Conservation (phyloP, 1,284 basidiomycete genomes). For the Puccinia sorghi region DNA sequence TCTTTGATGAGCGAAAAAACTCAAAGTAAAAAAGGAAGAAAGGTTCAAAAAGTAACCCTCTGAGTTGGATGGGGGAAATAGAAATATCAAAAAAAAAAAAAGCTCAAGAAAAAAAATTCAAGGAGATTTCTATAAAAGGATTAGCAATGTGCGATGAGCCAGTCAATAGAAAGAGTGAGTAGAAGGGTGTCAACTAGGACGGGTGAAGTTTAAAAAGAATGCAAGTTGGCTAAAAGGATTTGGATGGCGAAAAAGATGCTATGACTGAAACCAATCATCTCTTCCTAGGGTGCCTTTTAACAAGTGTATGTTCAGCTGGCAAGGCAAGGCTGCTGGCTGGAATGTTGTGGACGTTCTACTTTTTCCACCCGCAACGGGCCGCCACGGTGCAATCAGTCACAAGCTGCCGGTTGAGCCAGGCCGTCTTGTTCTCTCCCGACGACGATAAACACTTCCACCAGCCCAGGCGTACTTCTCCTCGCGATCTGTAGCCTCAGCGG, state of each 20-base stretch:
- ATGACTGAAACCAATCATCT: not conserved
- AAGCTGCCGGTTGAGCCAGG: not conserved
- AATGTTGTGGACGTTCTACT: not conserved
- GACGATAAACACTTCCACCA: not conserved
- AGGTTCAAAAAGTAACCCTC: conserved; percentile 2
- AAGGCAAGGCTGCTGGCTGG: not conserved
- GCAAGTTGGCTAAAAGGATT: not conserved
- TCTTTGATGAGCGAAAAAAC: not conserved
- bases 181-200: not conserved
- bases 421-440: not conserved
- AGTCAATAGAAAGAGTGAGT: conserved; percentile 1
- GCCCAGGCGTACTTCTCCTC: not conserved
- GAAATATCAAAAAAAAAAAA: not conserved
- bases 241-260: not conserved
- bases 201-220: not conserved
- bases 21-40: not conserved
- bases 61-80: not conserved
- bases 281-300: not conserved
- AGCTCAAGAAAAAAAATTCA: not conserved
- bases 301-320: not conserved
- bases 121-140: not conserved
- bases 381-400: not conserved
- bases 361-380: not conserved
- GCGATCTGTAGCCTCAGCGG: no score
- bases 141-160: not conserved